Percentiles rank a stretch among this genome's conserved stretches.
These are phyloP conservation scores for Tricholoma terreum DNA, from an alignment of 768 basidiomycete species.

Conservation along the genomic window DNA sequence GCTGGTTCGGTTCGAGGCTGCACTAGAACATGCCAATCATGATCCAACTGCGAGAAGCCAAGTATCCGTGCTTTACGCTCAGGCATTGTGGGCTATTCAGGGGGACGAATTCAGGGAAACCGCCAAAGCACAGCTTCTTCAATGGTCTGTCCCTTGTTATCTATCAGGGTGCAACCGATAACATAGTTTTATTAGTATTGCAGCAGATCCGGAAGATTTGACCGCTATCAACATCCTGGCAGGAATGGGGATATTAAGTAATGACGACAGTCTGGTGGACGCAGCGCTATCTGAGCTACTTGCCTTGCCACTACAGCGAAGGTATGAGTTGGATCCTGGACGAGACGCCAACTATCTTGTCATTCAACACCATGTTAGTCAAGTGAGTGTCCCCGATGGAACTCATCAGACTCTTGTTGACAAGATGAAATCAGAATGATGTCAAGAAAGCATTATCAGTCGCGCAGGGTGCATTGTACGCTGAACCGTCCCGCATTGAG, in stretches of 20 bases:
- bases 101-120: slow-evolving; percentile 72
- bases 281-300: slow-evolving; percentile 84
- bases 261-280: slow-evolving; percentile 77
- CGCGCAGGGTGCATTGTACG: slow-evolving; percentile 54
- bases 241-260: slow-evolving; percentile 84
- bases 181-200: slow-evolving; percentile 50
- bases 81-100: slow-evolving; percentile 80
- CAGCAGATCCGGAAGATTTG: slow-evolving; percentile 73
- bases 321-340: slow-evolving; percentile 63
- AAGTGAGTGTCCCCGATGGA: slow-evolving; percentile 42
- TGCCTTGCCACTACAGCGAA: slow-evolving; percentile 61
- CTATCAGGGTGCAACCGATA: not conserved
- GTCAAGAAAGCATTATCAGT: slow-evolving; percentile 45
- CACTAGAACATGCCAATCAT: slow-evolving; percentile 52
- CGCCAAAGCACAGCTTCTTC: slow-evolving; percentile 75
- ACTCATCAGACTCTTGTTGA: not conserved
- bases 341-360: slow-evolving; percentile 72
- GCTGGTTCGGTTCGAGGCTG: slow-evolving; percentile 63
- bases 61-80: slow-evolving; percentile 73
- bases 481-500: slow-evolving; percentile 51
- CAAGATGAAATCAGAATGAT: slow-evolving; percentile 39
- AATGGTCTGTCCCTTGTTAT: slow-evolving; percentile 55
- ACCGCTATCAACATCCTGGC: slow-evolving; percentile 80
- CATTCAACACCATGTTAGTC: slow-evolving; percentile 67
- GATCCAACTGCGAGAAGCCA: slow-evolving; percentile 57